A percentile compares a stretch with the other conserved stretches of the same genome.
phyloP scores from a whole-genome alignment of 2,329 filamentous ascomycete species.

The Hymenoscyphus linearis region DNA sequence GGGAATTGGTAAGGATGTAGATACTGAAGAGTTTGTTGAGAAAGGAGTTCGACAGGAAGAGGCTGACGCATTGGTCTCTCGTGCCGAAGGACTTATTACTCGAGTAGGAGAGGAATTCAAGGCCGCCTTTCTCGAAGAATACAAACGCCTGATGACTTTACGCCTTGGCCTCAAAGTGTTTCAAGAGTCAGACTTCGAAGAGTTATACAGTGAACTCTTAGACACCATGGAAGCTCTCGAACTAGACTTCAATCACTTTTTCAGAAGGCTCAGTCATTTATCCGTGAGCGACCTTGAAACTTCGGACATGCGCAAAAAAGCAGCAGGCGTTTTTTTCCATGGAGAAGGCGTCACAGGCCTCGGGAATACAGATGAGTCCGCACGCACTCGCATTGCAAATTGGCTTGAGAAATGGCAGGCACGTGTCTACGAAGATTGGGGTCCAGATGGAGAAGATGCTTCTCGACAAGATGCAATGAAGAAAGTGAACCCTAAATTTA shows the following conservation, averaged over 20 bases:
- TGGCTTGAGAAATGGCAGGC: slow-evolving; percentile 80
- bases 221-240: slow-evolving; percentile 77
- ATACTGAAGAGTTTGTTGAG: slow-evolving; percentile 64
- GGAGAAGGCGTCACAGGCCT: slow-evolving; percentile 58
- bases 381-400: slow-evolving; percentile 59
- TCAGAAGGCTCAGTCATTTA: slow-evolving; percentile 69
- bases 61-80: slow-evolving; percentile 63
- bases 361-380: slow-evolving; percentile 56
- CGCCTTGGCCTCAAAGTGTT: slow-evolving; percentile 70
- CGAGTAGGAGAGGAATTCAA: slow-evolving; percentile 84
- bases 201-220: slow-evolving; percentile 74
- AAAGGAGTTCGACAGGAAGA: slow-evolving; percentile 68
- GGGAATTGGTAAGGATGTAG: slow-evolving; percentile 67
- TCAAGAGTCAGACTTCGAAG: slow-evolving; percentile 71
- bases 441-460: slow-evolving; percentile 48
- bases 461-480: slow-evolving; percentile 72
- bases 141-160: slow-evolving; percentile 75
- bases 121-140: slow-evolving; percentile 79
- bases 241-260: slow-evolving; percentile 92
- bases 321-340: slow-evolving; percentile 74
- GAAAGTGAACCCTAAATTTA: slow-evolving; percentile 84
- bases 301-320: slow-evolving; percentile 55
- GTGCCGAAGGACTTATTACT: slow-evolving; percentile 79
- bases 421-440: slow-evolving; percentile 73
- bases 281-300: slow-evolving; percentile 58